Evolutionary conservation across 371 early-diverging fungal genomes (phyloP).

Genomic region (Conidiobolus incongruus): DNA sequence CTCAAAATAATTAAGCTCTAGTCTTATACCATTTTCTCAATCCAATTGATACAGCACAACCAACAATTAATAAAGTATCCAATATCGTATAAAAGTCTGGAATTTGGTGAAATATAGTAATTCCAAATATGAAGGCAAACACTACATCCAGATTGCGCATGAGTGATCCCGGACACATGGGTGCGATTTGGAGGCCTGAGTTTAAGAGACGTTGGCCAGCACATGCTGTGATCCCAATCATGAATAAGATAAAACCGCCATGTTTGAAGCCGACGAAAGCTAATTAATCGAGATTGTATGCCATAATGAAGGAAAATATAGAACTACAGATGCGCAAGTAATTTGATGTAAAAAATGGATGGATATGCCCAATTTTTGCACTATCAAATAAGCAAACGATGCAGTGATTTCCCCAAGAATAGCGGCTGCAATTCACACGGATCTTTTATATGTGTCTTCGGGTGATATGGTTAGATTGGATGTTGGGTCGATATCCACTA

Average conservation of each 20-base stretch:
- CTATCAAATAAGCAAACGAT: slow-evolving; percentile 39
- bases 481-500: slow-evolving; percentile 14
- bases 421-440: slow-evolving; percentile 1
- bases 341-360: slow-evolving; percentile 50
- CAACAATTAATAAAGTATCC: slow-evolving; percentile 40
- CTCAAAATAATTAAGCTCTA: too few species aligned
- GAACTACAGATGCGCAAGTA: slow-evolving; percentile 32
- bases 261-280: background rate
- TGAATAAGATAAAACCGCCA: background rate
- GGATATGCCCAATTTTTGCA: slow-evolving; percentile 37
- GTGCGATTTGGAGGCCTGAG: slow-evolving; percentile 46
- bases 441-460: background rate
- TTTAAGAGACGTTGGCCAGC: slow-evolving; percentile 49
- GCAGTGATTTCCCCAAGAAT: slow-evolving; percentile 1
- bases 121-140: slow-evolving; percentile 52
- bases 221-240: slow-evolving; percentile 19
- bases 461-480: background rate
- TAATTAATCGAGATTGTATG: background rate
- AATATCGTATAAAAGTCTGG: slow-evolving; percentile 23
- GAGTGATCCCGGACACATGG: slow-evolving; percentile 47
- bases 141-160: slow-evolving; percentile 67
- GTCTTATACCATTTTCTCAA: slow-evolving; percentile 39
- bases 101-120: slow-evolving; percentile 33
- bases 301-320: slow-evolving; percentile 10
- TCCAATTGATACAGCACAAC: slow-evolving; percentile 36